Evolutionary conservation across 306 rosid species (phyloP).

Genomic region (Quercus engelmannii): DNA sequence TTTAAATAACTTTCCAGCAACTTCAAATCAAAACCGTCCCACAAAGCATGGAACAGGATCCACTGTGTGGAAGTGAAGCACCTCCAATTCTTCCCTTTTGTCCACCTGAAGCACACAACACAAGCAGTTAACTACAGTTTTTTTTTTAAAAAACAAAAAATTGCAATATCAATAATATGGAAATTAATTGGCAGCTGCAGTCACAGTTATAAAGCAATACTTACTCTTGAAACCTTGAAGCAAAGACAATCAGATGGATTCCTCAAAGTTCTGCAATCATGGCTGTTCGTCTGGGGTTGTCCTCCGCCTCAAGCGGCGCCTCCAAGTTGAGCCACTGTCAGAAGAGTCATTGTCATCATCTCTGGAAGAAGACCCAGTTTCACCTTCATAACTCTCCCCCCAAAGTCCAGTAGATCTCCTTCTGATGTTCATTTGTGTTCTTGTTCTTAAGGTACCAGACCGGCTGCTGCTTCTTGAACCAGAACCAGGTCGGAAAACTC

Average conservation of each 20-base stretch:
- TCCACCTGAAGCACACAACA: constrained; percentile 28
- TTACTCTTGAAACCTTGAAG: constrained; percentile 34
- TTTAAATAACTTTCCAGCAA: constrained; percentile 17
- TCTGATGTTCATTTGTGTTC: constrained; percentile 70
- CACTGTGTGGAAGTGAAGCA: constrained; percentile 14
- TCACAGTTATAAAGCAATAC: constrained; percentile 20
- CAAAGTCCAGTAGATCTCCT: constrained; percentile 73
- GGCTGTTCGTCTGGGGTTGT: constrained; percentile 65
- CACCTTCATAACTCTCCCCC: constrained; percentile 86
- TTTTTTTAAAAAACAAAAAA: no score
- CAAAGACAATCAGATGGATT: constrained; percentile 22
- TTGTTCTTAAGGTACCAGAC: constrained; percentile 66
- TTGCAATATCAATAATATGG: background rate
- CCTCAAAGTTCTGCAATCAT: constrained; percentile 32
- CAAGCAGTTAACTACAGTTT: background rate
- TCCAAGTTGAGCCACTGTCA: constrained; percentile 72
- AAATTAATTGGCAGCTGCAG: background rate
- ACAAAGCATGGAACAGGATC: constrained; percentile 29
- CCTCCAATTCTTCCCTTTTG: constrained; percentile 19
- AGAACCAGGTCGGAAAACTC: constrained; percentile 67
- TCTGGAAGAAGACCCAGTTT: constrained; percentile 69
- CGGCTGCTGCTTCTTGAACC: constrained; percentile 52
- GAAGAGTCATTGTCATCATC: constrained; percentile 80
- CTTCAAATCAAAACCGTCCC: constrained; percentile 28
- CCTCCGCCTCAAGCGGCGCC: constrained; percentile 57